phyloP scores from a whole-genome alignment of 148 eudicot species.

The Diospyros kaki region DNA sequence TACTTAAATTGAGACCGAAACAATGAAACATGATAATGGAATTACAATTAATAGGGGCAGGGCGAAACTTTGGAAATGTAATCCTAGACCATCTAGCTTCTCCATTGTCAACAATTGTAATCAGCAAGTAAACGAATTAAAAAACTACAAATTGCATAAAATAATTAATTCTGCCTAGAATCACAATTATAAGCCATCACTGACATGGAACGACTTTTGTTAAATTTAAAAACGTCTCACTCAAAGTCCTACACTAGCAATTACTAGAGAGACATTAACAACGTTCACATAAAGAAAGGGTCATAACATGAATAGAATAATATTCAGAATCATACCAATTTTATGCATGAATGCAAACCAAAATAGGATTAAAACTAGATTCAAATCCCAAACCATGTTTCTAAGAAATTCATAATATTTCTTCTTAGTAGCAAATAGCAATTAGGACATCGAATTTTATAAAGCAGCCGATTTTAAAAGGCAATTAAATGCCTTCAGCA shows the following conservation, averaged over 20 bases:
- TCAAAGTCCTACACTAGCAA: neutral
- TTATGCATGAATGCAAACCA: neutral
- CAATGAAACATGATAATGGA: neutral
- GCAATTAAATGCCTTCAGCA: no score
- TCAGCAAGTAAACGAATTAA: neutral
- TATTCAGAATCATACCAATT: neutral
- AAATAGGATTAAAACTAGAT: neutral
- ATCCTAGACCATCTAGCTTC: neutral
- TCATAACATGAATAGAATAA: neutral
- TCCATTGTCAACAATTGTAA: neutral
- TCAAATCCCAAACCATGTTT: neutral
- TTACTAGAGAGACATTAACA: neutral
- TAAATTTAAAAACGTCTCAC: neutral
- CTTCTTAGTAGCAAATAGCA: neutral
- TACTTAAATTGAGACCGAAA: neutral
- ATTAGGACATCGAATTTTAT: no score
- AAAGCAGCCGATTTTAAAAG: no score
- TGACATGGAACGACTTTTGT: neutral
- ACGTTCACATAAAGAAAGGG: neutral
- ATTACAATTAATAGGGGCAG: neutral
- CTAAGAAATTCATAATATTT: neutral
- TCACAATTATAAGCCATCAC: neutral
- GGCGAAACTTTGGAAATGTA: neutral
- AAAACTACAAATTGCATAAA: neutral
- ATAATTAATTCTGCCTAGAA: neutral